Conservation (phyloP, 1,284 basidiomycete genomes). For the Vanrija sp. region DNA sequence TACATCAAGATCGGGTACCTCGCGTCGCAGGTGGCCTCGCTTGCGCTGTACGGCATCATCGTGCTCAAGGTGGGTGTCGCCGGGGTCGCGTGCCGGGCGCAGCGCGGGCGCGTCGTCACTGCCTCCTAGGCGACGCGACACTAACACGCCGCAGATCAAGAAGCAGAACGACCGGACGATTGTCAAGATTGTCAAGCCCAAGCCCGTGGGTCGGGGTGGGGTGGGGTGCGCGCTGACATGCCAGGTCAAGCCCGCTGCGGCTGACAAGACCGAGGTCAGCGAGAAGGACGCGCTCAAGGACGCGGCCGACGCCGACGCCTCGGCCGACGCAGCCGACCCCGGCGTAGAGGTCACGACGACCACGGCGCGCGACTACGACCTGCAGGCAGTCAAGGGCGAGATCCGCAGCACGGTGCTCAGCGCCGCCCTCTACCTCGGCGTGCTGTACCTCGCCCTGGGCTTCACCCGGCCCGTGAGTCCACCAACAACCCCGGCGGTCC, state of each 20-base stretch:
- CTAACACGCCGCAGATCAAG: not conserved
- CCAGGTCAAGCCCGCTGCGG: not conserved
- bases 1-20: not conserved
- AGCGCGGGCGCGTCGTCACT: too few species aligned
- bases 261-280: not conserved
- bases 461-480: not conserved
- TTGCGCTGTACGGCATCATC: not conserved
- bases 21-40: not conserved
- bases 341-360: not conserved
- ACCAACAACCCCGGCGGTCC: too few species aligned
- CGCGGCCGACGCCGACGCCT: not conserved
- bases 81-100: too few species aligned
- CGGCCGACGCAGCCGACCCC: slow-evolving; percentile 9
- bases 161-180: not conserved
- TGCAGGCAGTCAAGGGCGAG: not conserved
- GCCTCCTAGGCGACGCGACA: too few species aligned
- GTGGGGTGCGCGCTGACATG: too few species aligned
- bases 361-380: not conserved
- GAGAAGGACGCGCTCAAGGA: not conserved
- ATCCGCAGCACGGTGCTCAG: not conserved
- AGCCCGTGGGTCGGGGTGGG: slow-evolving; percentile 1
- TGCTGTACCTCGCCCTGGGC: not conserved
- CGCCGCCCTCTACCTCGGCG: not conserved
- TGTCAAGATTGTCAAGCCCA: not conserved
- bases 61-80: not conserved